Conservation (phyloP, 2,329 filamentous ascomycete genomes). For the Davidsoniella virescens region DNA sequence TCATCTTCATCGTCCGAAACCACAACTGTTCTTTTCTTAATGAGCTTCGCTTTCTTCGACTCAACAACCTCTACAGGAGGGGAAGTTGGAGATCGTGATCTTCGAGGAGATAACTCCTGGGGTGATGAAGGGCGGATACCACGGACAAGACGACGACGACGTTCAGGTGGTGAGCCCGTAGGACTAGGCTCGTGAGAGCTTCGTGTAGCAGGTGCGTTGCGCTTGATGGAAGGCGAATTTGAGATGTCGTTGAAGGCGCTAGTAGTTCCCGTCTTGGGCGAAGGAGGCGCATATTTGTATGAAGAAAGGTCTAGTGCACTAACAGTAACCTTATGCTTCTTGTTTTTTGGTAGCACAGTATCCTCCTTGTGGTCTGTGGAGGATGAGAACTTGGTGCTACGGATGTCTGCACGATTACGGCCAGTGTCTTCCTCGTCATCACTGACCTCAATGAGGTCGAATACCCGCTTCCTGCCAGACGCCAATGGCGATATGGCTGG, state of each 20-base stretch:
- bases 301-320: constrained; percentile 7
- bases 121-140: constrained; percentile 13
- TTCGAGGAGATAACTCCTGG: constrained; percentile 10
- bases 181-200: background rate
- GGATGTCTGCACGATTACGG: constrained; percentile 43
- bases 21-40: constrained; percentile 13
- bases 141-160: constrained; percentile 12
- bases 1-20: constrained; percentile 27
- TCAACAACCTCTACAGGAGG: background rate
- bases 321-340: constrained; percentile 6
- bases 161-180: background rate
- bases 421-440: constrained; percentile 40
- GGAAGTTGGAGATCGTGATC: background rate
- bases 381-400: constrained; percentile 37
- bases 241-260: constrained; percentile 1
- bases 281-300: constrained; percentile 10
- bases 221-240: background rate
- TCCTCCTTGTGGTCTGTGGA: background rate
- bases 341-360: background rate
- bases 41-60: constrained; percentile 2
- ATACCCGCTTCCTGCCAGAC: constrained; percentile 10
- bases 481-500: background rate
- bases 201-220: background rate
- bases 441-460: constrained; percentile 20
- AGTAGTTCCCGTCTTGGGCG: constrained; percentile 6